Evolutionary conservation across 2,329 filamentous ascomycete genomes (phyloP).

Genomic region (Alternaria angustiovoidea): DNA sequence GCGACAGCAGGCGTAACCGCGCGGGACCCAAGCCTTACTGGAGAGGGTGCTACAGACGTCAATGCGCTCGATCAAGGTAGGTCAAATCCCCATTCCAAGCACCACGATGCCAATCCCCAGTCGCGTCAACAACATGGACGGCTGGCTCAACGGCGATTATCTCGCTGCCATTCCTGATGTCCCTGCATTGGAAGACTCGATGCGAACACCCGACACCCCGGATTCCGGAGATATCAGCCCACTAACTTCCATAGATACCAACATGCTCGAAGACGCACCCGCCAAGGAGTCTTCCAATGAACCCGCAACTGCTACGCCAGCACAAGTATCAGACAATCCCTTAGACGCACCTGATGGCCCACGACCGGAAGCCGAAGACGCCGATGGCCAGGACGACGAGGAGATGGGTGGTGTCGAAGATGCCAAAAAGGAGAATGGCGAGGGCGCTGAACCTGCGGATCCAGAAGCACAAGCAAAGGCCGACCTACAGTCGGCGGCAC

Average conservation of each 20-base stretch:
- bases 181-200: neutral
- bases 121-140: constrained; percentile 17
- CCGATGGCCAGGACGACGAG: constrained; percentile 71
- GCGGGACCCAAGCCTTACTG: constrained; percentile 35
- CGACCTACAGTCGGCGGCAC: constrained; percentile 82
- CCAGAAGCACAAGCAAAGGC: constrained; percentile 75
- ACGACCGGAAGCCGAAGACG: constrained; percentile 64
- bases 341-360: constrained; percentile 73
- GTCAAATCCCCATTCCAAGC: constrained; percentile 14
- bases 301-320: constrained; percentile 66
- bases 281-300: constrained; percentile 59
- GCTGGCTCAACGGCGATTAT: neutral
- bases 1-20: constrained; percentile 39
- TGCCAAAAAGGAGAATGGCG: constrained; percentile 49
- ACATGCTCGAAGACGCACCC: constrained; percentile 57
- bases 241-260: constrained; percentile 61
- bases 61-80: constrained; percentile 46
- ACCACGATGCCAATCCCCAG: constrained; percentile 4
- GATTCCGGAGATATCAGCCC: neutral
- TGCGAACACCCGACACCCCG: neutral
- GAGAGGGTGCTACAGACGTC: constrained; percentile 32
- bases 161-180: neutral
- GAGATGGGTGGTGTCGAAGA: constrained; percentile 64
- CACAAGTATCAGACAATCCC: constrained; percentile 67
- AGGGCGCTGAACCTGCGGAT: constrained; percentile 40